phyloP scores from a whole-genome alignment of 179 eudicot species.

The Dionaea muscipula region DNA sequence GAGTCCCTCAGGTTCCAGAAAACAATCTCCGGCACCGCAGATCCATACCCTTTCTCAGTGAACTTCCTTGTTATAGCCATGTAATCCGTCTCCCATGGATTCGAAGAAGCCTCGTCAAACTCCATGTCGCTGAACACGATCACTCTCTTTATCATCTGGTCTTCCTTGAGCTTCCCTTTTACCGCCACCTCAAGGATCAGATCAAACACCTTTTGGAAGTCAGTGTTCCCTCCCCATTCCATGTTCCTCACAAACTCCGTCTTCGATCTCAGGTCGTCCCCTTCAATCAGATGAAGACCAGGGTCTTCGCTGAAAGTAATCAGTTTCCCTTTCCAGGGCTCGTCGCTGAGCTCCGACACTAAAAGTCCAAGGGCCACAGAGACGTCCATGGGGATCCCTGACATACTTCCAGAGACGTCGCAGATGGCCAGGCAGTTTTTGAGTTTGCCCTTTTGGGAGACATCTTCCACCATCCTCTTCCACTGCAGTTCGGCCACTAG shows the following conservation, averaged over 20 bases:
- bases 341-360: slow-evolving; percentile 37
- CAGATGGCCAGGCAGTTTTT: slow-evolving; percentile 37
- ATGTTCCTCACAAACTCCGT: slow-evolving; percentile 17
- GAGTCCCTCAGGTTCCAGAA: slow-evolving; percentile 47
- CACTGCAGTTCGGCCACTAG: slow-evolving; percentile 47
- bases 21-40: slow-evolving; percentile 45
- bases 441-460: slow-evolving; percentile 25
- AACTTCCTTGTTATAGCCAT: slow-evolving; percentile 28
- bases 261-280: slow-evolving; percentile 19
- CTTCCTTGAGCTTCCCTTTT: slow-evolving; percentile 17
- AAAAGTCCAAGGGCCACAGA: slow-evolving; percentile 41
- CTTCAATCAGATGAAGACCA: slow-evolving; percentile 25
- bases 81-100: slow-evolving; percentile 45
- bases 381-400: slow-evolving; percentile 44
- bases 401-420: slow-evolving; percentile 49
- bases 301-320: slow-evolving; percentile 42
- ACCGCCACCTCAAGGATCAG: slow-evolving; percentile 28
- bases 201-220: slow-evolving; percentile 50
- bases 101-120: slow-evolving; percentile 31
- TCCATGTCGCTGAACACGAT: slow-evolving; percentile 57
- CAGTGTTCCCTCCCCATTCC: slow-evolving; percentile 34
- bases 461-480: slow-evolving; percentile 49
- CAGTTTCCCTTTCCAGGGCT: slow-evolving; percentile 55
- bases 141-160: slow-evolving; percentile 37
- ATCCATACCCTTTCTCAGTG: slow-evolving; percentile 27